phyloP scores from a whole-genome alignment of 345 rosid genomes.

The Populus euphratica region DNA sequence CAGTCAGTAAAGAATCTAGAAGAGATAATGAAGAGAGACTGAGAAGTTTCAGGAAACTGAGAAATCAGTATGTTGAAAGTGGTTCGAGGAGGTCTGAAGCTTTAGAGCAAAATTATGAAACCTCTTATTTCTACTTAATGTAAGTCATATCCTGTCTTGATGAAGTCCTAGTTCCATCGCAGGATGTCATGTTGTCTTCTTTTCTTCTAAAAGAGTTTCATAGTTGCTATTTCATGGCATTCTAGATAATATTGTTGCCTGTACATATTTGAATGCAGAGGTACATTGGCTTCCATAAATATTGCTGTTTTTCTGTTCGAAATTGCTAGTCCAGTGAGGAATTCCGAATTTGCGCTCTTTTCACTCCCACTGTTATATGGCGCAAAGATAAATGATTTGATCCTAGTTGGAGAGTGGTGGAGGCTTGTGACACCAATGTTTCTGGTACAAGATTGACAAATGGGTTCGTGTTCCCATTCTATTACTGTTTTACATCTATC shows the following conservation, averaged over 20 bases:
- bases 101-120: constrained; percentile 39
- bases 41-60: constrained; percentile 16
- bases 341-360: constrained; percentile 56
- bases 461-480: constrained; percentile 76
- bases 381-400: constrained; percentile 81
- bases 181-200: background rate
- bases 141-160: constrained; percentile 24
- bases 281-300: constrained; percentile 62
- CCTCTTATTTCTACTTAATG: constrained; percentile 65
- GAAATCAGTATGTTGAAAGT: constrained; percentile 16
- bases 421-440: constrained; percentile 94
- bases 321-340: constrained; percentile 69
- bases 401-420: constrained; percentile 95
- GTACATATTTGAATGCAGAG: constrained; percentile 42
- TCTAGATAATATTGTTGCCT: background rate
- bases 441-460: constrained; percentile 93
- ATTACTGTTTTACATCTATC: constrained; percentile 13
- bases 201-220: no score
- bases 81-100: constrained; percentile 22
- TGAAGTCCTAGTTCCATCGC: background rate
- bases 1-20: constrained; percentile 18
- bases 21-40: constrained; percentile 22
- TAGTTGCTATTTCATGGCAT: background rate
- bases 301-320: constrained; percentile 79
- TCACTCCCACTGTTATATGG: constrained; percentile 75